These are phyloP conservation scores for Hamigera avellanea DNA, from an alignment of 495 filamentous ascomycete species.

Conservation along the genomic window DNA sequence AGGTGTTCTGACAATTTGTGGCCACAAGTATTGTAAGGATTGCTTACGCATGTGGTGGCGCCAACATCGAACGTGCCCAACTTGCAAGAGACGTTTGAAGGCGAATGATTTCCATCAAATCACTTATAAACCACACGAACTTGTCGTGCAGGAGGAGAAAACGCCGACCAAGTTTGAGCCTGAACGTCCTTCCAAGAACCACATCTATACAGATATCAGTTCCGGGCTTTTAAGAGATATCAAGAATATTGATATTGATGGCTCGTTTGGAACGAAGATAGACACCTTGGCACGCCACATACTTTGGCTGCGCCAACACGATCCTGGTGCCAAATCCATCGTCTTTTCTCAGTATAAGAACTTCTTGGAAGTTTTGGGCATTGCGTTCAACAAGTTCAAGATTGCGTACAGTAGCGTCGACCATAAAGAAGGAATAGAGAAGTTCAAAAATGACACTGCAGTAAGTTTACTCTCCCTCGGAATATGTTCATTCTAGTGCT, in stretches of 20 bases:
- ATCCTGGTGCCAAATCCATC: conserved; percentile 81
- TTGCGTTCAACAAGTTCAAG: conserved; percentile 52
- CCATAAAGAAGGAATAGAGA: conserved; percentile 47
- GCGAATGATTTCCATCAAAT: conserved; percentile 65
- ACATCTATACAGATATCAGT: conserved; percentile 71
- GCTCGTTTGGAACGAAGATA: conserved; percentile 78
- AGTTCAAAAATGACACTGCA: conserved; percentile 62
- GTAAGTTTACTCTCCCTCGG: conserved; percentile 14
- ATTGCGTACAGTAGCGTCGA: conserved; percentile 65
- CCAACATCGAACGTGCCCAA: conserved; percentile 53
- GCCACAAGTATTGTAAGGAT: conserved; percentile 80
- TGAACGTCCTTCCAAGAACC: conserved; percentile 22
- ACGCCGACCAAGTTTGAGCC: conserved; percentile 15
- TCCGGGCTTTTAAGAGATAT: conserved; percentile 64
- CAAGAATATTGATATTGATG: conserved; percentile 63
- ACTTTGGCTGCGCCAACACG: conserved; percentile 69
- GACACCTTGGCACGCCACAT: conserved; percentile 74
- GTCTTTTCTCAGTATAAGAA: conserved; percentile 81
- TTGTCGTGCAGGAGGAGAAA: conserved; percentile 58
- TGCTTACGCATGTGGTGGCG: conserved; percentile 71
- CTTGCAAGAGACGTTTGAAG: conserved; percentile 60
- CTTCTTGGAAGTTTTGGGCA: conserved; percentile 63
- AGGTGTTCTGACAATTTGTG: conserved; percentile 74
- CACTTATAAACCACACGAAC: conserved; percentile 63
- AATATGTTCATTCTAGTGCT: not conserved